These are phyloP conservation scores for Solanum tarapatanum DNA, from an alignment of 257 asterid species.

Conservation along the genomic window DNA sequence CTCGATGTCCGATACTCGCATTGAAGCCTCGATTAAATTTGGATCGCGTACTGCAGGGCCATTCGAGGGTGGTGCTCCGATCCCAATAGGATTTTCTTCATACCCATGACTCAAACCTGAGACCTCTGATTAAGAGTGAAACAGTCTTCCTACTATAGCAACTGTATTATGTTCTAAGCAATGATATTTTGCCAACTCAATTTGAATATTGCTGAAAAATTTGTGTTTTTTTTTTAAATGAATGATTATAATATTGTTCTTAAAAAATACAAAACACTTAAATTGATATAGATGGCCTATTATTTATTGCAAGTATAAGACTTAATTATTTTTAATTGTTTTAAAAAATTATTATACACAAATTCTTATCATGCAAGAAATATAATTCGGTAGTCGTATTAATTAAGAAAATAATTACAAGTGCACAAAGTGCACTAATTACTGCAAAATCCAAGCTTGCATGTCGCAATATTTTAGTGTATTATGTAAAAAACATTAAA, in stretches of 20 bases:
- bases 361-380: background rate
- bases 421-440: background rate
- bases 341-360: no score
- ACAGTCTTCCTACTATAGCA: no score
- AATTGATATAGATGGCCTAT: background rate
- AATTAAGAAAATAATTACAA: background rate
- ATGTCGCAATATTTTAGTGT: background rate
- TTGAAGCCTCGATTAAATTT: no score
- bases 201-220: background rate
- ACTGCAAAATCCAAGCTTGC: background rate
- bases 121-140: background rate
- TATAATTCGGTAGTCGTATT: background rate
- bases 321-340: background rate
- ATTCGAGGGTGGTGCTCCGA: background rate
- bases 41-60: fast-evolving
- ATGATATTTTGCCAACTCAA: background rate
- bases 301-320: background rate
- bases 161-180: background rate
- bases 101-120: no score
- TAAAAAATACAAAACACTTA: background rate
- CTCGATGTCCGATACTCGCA: fast-evolving
- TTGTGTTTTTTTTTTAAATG: background rate
- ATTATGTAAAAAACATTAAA: no score
- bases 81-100: background rate
- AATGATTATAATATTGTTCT: background rate